A percentile compares a stretch with the other conserved stretches of the same genome.
Conservation (phyloP, 768 basidiomycete genomes). For the Calocybe gangraenosa region DNA sequence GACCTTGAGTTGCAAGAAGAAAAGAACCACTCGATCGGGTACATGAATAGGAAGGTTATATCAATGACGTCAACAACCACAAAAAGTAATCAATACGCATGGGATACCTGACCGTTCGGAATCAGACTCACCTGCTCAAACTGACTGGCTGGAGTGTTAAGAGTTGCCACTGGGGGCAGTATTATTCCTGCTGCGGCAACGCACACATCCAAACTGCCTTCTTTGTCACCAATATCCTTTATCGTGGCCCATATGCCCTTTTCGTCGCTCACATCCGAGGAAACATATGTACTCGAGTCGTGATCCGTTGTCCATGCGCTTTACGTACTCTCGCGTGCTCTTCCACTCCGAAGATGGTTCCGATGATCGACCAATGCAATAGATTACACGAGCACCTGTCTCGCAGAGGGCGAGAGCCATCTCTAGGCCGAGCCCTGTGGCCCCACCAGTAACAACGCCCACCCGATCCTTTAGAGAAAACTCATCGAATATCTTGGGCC, state of each 20-base stretch:
- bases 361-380: conserved; percentile 59
- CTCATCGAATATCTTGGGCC: conserved; percentile 52
- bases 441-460: conserved; percentile 58
- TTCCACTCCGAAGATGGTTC: conserved; percentile 55
- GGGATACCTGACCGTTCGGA: neutral
- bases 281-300: conserved; percentile 56
- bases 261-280: conserved; percentile 60
- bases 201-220: conserved; percentile 70
- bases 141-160: too few relatives aligned
- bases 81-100: conserved; percentile 1
- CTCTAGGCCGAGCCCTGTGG: conserved; percentile 72
- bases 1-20: neutral
- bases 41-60: too few relatives aligned
- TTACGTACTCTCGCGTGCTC: conserved; percentile 46
- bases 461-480: conserved; percentile 55
- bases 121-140: too few relatives aligned
- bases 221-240: conserved; percentile 58
- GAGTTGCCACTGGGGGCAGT: too few relatives aligned
- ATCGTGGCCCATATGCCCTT: conserved; percentile 49
- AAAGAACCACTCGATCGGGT: conserved; percentile 30
- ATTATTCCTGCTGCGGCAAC: too few relatives aligned
- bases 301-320: conserved; percentile 35
- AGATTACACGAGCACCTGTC: conserved; percentile 61
- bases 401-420: conserved; percentile 72
- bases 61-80: conserved; percentile 29